A percentile compares a stretch with the other conserved stretches of the same genome.
These are phyloP conservation scores for Fusarium sp. DNA, from an alignment of 2,329 filamentous ascomycete genomes.

Conservation along the genomic window DNA sequence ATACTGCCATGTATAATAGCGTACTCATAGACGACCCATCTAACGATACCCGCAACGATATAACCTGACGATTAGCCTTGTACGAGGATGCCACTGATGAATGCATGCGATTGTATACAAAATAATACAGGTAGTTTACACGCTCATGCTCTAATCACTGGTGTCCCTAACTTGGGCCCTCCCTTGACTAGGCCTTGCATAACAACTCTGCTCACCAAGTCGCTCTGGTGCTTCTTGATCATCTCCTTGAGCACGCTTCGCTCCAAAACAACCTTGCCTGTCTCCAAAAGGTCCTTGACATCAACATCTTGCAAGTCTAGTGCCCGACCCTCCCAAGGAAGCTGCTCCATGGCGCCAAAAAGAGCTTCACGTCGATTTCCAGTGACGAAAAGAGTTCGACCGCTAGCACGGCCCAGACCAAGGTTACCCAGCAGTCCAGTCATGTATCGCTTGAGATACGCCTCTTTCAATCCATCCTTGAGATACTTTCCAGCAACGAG, in stretches of 20 bases:
- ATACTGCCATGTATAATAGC: slow-evolving; percentile 29
- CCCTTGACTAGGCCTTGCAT: slow-evolving; percentile 51
- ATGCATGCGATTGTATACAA: slow-evolving; percentile 36
- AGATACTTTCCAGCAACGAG: slow-evolving; percentile 54
- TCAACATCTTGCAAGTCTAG: slow-evolving; percentile 83
- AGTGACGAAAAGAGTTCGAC: slow-evolving; percentile 81
- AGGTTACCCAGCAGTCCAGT: slow-evolving; percentile 75
- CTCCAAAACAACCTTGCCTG: slow-evolving; percentile 87
- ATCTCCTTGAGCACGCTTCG: slow-evolving; percentile 79
- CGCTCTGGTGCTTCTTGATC: slow-evolving; percentile 75
- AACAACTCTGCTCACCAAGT: slow-evolving; percentile 62
- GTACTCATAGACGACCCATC: slow-evolving; percentile 8
- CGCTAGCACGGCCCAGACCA: slow-evolving; percentile 71
- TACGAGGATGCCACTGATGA: background rate
- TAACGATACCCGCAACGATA: slow-evolving; percentile 18
- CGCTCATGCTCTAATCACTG: slow-evolving; percentile 45
- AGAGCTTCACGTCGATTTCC: slow-evolving; percentile 67
- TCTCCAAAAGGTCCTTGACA: slow-evolving; percentile 92
- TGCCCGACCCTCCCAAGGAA: slow-evolving; percentile 73
- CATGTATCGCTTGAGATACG: slow-evolving; percentile 70
- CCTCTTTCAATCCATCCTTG: slow-evolving; percentile 59
- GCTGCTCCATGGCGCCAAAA: slow-evolving; percentile 70
- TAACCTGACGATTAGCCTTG: background rate
- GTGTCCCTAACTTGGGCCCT: slow-evolving; percentile 51
- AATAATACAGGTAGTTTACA: slow-evolving; percentile 45